phyloP scores from a whole-genome alignment of 305 asterid genomes.

The Plantago rigida region DNA sequence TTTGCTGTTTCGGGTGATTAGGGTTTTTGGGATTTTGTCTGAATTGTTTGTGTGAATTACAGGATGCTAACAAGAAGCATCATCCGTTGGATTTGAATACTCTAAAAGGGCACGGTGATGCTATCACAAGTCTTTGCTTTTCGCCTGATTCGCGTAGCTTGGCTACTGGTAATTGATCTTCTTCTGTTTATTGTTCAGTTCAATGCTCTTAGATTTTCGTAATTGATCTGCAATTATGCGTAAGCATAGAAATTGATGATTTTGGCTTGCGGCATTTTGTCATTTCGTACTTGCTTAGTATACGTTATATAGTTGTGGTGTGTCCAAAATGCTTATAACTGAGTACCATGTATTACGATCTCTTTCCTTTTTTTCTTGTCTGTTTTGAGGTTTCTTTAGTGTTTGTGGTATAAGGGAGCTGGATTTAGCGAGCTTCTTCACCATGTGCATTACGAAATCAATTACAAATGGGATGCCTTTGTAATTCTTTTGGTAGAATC shows the following conservation, averaged over 20 bases:
- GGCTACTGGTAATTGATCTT: conserved; percentile 59
- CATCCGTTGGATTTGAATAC: conserved; percentile 94
- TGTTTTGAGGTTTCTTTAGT: conserved; percentile 3
- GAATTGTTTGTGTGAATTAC: conserved; percentile 26
- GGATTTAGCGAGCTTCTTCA: conserved; percentile 1
- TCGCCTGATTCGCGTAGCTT: conserved; percentile 72
- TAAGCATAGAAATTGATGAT: conserved; percentile 1
- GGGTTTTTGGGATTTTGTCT: conserved; percentile 10
- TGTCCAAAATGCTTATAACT: too few relatives aligned
- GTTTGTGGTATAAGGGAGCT: not conserved
- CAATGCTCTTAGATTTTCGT: not conserved
- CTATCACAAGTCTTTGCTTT: conserved; percentile 72
- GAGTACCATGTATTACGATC: not conserved
- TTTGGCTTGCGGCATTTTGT: not conserved
- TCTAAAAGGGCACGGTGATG: conserved; percentile 92
- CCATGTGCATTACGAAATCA: not conserved
- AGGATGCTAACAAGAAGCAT: conserved; percentile 82
- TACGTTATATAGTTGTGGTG: too few relatives aligned
- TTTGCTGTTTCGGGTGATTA: not conserved
- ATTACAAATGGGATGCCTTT: not conserved
- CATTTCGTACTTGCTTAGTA: too few relatives aligned
- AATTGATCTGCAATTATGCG: not conserved
- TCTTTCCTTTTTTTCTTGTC: not conserved
- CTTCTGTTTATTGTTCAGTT: not conserved
- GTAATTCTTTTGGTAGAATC: not conserved